Evolutionary conservation across 2,329 filamentous ascomycete genomes (phyloP), one percentile per base, ranked within the genome.

Genomic region (Cyphellophora attinorum): DNA sequence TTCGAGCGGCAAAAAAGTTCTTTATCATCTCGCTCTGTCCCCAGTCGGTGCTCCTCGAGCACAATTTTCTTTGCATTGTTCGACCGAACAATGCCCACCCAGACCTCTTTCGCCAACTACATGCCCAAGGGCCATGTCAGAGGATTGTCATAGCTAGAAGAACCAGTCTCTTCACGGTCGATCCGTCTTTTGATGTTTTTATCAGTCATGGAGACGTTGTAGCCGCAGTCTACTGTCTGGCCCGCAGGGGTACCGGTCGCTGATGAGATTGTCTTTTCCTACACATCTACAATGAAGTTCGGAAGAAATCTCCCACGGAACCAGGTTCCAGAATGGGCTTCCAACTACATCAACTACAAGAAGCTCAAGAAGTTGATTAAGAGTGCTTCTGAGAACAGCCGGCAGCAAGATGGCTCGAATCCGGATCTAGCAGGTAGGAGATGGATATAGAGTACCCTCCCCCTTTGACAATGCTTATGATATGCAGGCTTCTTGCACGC

Each of bases 341-440:
- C 59, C 27, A 57, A 55, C 17, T 70, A 68, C 51, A 69, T 71
- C 49, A 64, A 62, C 39, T 68, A 69, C 53, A 71, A 68, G 44
- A 56, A 58, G 6, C 51, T 96, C 51, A 98, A 98, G 70, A 94
- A 91, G 67, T 74, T 95, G 45, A 88, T 98, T 64, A 96, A 94
- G 55, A 62, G 63, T 51, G 74, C 79, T 10, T 80, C 82, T 19
- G 71, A 76, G 39, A 68, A 73, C 45, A 72, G 75, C 41, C n/a
- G n/a, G n/a, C 79, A 77, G 54, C 69, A 74, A 53, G 82, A 81
- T 51, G 74, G 79, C 49, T 17, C 15, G 8, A 74, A 81, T 51
- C 79, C 84, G 41, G 91, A 98, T 72, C 70, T 94, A 62, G 86
- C 89, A 68, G 86, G 89, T 93, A 73, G 68, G 80, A 60, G 53